Base-by-base conservation (phyloP, 2,329 filamentous ascomycete species). In the Talaromyces sp. region DNA sequence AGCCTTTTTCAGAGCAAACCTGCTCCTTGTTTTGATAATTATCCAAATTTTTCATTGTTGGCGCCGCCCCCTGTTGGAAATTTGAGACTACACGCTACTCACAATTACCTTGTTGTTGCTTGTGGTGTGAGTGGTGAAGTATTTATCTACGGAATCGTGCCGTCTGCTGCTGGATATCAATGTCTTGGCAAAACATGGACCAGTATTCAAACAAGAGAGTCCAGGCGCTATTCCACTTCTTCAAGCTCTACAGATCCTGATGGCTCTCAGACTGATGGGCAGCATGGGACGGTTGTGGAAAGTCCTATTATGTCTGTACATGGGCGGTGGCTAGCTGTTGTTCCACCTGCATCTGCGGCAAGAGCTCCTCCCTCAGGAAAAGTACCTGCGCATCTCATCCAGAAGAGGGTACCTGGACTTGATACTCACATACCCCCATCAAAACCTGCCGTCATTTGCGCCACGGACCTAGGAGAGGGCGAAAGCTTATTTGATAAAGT, bases 141-240 rank as follows among this genome's bases (percentile, higher is more conserved):
- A 54, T 97, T 90, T 84, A 81, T 97, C 8, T 98, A 89, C 85
- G 74, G 81, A 37, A 68, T 76, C 62, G 70, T 67, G 43, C 67
- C 64, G 27, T 68, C 69, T 54, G 64, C 67, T 11, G 68, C 67
- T 37, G 66, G 68, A 15, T 89, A 87, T 73, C 81, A 82, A 66
- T 97, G 93, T 71, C 83, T 95, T 63, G 93, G 90, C 22, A 99
- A 99, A 79, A 81, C 96, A 19, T 99, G 95, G 95, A 97, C 95
- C 0, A 89, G 88, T 52, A 82, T 97, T 33, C 91, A 95, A 73
- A 85, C 75, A 15, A 74, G 73, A 50, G 74, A 80, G 61, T 68
- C 71, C 33, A 75, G 81, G 57, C 76, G 81, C 65, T 79, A 81
- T 64, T 83, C 81, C 13, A 77, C 76, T 13, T 82, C 81, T 22